phyloP scores from a whole-genome alignment of 2,329 filamentous ascomycete species.

The Thelonectria blattea region DNA sequence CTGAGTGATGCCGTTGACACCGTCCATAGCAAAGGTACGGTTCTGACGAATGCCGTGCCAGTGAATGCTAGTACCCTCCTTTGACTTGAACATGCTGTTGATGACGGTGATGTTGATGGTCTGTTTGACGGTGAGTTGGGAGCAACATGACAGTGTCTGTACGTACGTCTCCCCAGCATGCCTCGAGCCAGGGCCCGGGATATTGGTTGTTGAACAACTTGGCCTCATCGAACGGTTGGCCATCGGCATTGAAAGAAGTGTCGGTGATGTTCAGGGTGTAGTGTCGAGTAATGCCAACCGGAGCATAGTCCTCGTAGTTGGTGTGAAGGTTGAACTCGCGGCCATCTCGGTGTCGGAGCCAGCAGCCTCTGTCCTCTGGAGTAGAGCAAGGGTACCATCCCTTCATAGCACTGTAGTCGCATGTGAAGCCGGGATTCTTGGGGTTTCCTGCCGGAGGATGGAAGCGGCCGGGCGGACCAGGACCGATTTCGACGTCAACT shows the following conservation, averaged over 20 bases:
- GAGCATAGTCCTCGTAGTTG: constrained; percentile 35
- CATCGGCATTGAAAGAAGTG: constrained; percentile 30
- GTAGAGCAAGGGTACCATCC: constrained; percentile 35
- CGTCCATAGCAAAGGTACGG: constrained; percentile 31
- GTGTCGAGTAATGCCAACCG: constrained; percentile 27
- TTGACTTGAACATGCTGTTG: constrained; percentile 25
- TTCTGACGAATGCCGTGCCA: constrained; percentile 34
- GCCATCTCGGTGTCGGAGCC: constrained; percentile 33
- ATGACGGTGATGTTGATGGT: constrained; percentile 27
- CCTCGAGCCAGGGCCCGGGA: constrained; percentile 39
- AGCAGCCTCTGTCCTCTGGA: constrained; percentile 35
- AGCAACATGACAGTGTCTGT: rapidly evolving
- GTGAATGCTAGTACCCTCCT: constrained; percentile 34
- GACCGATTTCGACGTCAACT: not conserved
- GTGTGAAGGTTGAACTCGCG: constrained; percentile 37
- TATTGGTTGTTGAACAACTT: constrained; percentile 38
- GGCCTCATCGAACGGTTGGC: constrained; percentile 25
- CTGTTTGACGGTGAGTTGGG: not conserved
- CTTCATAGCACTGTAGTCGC: constrained; percentile 36
- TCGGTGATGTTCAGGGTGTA: constrained; percentile 32
- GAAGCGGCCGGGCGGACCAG: constrained; percentile 1
- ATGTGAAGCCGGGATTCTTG: constrained; percentile 25
- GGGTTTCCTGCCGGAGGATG: constrained; percentile 15
- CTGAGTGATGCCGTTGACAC: constrained; percentile 32
- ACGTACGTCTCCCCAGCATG: constrained; percentile 39